Conservation (phyloP, 306 rosid genomes). For the Rubus parviflorus region DNA sequence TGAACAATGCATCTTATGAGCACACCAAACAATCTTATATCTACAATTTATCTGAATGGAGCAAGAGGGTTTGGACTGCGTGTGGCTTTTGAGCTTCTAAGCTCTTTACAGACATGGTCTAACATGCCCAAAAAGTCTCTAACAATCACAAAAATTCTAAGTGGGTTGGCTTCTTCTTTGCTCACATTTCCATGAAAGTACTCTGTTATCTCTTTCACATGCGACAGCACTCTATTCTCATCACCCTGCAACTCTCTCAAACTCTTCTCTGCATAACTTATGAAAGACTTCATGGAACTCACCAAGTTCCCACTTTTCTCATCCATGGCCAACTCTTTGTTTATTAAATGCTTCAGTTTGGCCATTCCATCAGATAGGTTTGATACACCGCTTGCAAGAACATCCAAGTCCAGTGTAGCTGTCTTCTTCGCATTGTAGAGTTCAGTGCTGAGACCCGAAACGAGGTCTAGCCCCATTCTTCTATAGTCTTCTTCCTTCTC, state of each 20-base stretch:
- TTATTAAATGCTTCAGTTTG: conserved; percentile 40
- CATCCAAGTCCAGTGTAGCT: conserved; percentile 80
- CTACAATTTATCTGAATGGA: conserved; percentile 59
- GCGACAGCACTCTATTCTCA: conserved; percentile 58
- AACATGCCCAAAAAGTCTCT: conserved; percentile 90
- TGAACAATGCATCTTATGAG: conserved; percentile 3
- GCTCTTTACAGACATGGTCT: conserved; percentile 90
- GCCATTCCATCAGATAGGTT: conserved; percentile 61
- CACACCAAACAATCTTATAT: conserved; percentile 21
- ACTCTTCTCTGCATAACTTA: conserved; percentile 49
- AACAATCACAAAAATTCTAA: conserved; percentile 86
- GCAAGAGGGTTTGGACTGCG: conserved; percentile 75
- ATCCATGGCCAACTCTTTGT: conserved; percentile 42
- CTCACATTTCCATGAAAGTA: conserved; percentile 90
- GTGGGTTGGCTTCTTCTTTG: conserved; percentile 77
- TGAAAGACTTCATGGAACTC: conserved; percentile 44
- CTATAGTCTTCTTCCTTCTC: conserved; percentile 80
- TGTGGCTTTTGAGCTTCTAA: conserved; percentile 52
- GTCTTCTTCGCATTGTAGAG: conserved; percentile 83
- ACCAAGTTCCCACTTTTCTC: conserved; percentile 44
- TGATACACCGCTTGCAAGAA: conserved; percentile 68
- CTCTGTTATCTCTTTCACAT: conserved; percentile 78
- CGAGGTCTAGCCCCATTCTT: conserved; percentile 86
- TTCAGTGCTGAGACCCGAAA: conserved; percentile 84
- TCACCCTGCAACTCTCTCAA: conserved; percentile 62